phyloP scores from a whole-genome alignment of 2,329 filamentous ascomycete species.

The Xylariales sp. region DNA sequence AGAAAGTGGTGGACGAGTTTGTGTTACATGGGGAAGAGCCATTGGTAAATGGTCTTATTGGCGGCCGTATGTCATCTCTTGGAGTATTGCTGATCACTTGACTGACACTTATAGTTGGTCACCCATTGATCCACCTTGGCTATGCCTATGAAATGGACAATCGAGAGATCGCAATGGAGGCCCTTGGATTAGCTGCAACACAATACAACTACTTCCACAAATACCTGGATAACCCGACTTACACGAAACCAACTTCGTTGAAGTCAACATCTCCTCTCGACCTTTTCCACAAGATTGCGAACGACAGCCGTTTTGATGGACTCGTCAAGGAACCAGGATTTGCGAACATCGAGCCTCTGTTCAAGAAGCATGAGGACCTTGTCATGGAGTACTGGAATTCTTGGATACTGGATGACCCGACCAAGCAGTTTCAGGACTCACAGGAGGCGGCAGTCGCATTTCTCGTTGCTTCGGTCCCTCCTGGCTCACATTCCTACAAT shows the following conservation, averaged over 20 bases:
- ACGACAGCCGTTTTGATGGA: constrained; percentile 65
- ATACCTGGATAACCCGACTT: constrained; percentile 68
- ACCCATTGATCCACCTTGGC: constrained; percentile 91
- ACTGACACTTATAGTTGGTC: constrained; percentile 58
- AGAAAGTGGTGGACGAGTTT: constrained; percentile 68
- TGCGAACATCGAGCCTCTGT: constrained; percentile 62
- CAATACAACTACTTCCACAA: constrained; percentile 58
- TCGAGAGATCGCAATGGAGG: constrained; percentile 84
- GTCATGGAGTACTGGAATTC: constrained; percentile 89
- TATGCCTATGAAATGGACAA: constrained; percentile 87
- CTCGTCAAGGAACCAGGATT: constrained; percentile 55
- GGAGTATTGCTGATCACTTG: constrained; percentile 1
- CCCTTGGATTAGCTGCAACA: constrained; percentile 62
- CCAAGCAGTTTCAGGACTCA: constrained; percentile 70
- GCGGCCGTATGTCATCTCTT: constrained; percentile 60
- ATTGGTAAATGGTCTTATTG: constrained; percentile 73
- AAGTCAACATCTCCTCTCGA: constrained; percentile 60
- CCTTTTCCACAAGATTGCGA: constrained; percentile 63
- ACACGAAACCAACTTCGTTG: constrained; percentile 60
- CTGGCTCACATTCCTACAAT: constrained; percentile 64
- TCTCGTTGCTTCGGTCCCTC: constrained; percentile 55
- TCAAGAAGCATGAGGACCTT: constrained; percentile 62
- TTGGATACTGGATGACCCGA: constrained; percentile 68
- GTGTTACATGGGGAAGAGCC: constrained; percentile 71
- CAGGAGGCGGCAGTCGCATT: constrained; percentile 59